Conservation (phyloP, 176 grass and related monocot genomes). For the Ananas comosus region DNA sequence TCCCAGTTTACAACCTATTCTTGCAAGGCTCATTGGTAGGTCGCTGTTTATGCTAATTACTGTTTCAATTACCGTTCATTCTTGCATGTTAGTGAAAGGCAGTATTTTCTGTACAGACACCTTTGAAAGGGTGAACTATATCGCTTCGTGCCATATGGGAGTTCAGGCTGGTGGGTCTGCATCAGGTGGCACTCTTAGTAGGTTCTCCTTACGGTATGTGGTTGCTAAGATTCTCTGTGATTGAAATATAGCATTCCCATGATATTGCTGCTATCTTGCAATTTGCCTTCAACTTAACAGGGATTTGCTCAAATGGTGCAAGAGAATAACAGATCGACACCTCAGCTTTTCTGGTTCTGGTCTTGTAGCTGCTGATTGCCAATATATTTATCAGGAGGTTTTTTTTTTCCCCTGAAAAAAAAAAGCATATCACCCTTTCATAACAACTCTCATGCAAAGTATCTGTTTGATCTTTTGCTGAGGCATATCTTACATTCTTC, state of each 20-base stretch:
- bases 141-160: conserved; percentile 53
- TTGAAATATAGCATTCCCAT: neutral
- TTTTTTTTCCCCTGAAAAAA: neutral
- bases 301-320: conserved; percentile 95
- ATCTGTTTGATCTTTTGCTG: conserved; percentile 1
- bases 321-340: conserved; percentile 54
- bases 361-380: conserved; percentile 35
- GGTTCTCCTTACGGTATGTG: conserved; percentile 78
- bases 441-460: no score
- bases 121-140: conserved; percentile 53
- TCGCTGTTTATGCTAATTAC: conserved; percentile 9
- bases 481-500: conserved; percentile 15
- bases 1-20: conserved; percentile 55
- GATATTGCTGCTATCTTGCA: neutral
- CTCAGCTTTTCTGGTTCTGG: conserved; percentile 35
- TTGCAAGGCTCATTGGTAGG: conserved; percentile 58
- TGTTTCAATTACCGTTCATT: neutral
- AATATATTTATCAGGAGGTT: conserved; percentile 80
- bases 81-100: conserved; percentile 6
- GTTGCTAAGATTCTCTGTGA: neutral
- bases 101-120: conserved; percentile 45
- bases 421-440: no score
- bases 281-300: conserved; percentile 21
- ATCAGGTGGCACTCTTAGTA: conserved; percentile 42
- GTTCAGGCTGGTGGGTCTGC: conserved; percentile 33